Percentiles rank a stretch among this genome's conserved stretches.
Conservation (phyloP, 352 stramenopile species). For the Saprolegnia parasitica region DNA sequence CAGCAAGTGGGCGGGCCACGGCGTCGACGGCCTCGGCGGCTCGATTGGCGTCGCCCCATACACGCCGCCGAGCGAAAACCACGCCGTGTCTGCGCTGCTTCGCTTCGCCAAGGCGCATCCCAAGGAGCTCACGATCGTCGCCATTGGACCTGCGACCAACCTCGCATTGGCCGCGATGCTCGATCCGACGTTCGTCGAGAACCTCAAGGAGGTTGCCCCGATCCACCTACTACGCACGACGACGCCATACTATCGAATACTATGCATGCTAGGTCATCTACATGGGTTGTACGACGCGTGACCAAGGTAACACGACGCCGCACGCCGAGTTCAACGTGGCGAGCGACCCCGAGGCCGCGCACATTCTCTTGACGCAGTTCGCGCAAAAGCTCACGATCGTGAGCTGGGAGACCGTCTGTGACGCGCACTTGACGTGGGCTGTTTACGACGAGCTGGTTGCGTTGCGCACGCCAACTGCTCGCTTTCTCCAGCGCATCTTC, state of each 20-base stretch:
- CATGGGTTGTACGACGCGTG: conserved; percentile 68
- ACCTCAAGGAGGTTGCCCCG: conserved; percentile 58
- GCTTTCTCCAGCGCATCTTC: conserved; percentile 15
- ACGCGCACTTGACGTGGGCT: conserved; percentile 53
- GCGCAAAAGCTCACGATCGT: conserved; percentile 59
- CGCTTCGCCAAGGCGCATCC: conserved; percentile 49
- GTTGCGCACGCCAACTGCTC: not conserved
- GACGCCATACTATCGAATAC: not conserved
- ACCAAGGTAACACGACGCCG: conserved; percentile 59
- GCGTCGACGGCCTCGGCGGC: conserved; percentile 63
- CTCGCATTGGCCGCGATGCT: conserved; percentile 66
- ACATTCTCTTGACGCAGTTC: conserved; percentile 54
- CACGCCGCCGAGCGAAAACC: conserved; percentile 40
- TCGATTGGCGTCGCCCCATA: conserved; percentile 41
- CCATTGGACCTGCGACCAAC: conserved; percentile 73
- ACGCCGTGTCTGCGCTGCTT: conserved; percentile 62
- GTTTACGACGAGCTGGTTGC: conserved; percentile 47
- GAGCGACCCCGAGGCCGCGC: conserved; percentile 72
- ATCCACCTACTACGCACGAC: conserved; percentile 29
- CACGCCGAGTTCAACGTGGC: conserved; percentile 77
- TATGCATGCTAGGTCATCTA: conserved; percentile 22
- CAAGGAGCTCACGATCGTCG: conserved; percentile 69
- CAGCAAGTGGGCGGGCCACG: conserved; percentile 62
- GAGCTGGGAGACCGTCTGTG: conserved; percentile 61
- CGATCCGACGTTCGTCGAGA: conserved; percentile 56